Conservation (phyloP, 164 flowering plant genomes). For the Akebia trifoliata region DNA sequence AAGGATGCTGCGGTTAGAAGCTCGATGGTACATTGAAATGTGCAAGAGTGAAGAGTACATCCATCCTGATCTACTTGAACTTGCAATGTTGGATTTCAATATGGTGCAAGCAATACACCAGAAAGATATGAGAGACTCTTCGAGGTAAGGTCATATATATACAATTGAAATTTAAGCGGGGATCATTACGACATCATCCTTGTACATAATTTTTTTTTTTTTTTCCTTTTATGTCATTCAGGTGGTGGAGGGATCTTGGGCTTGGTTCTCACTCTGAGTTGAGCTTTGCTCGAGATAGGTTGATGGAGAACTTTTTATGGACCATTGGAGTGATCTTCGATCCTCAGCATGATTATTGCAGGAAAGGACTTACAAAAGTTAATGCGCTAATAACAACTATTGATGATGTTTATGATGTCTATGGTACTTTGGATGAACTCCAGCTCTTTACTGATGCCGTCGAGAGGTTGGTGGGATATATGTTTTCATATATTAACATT, state of each 20-base stretch:
- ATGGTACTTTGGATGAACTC: constrained; percentile 14
- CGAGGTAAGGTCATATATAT: neutral
- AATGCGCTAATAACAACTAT: constrained; percentile 1
- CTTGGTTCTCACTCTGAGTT: neutral
- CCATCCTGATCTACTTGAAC: constrained; percentile 3
- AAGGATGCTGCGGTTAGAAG: constrained; percentile 7
- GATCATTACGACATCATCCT: no score
- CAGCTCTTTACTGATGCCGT: constrained; percentile 11
- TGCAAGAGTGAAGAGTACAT: neutral
- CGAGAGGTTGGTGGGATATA: constrained; percentile 1
- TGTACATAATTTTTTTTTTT: no score
- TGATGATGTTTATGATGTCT: constrained; percentile 12
- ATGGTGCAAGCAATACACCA: constrained; percentile 2
- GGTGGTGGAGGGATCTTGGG: constrained; percentile 11
- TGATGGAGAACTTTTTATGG: constrained; percentile 11
- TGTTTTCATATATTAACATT: neutral
- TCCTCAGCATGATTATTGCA: neutral
- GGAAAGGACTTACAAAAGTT: constrained; percentile 3
- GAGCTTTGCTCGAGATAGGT: constrained; percentile 3
- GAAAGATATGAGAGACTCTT: neutral
- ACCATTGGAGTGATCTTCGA: neutral
- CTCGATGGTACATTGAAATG: constrained; percentile 9
- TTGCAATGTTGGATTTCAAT: constrained; percentile 11
- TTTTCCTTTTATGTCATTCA: neutral
- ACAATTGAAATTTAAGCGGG: neutral